Conservation (phyloP, 2,329 filamentous ascomycete genomes). For the Raffaelea albimanens region DNA sequence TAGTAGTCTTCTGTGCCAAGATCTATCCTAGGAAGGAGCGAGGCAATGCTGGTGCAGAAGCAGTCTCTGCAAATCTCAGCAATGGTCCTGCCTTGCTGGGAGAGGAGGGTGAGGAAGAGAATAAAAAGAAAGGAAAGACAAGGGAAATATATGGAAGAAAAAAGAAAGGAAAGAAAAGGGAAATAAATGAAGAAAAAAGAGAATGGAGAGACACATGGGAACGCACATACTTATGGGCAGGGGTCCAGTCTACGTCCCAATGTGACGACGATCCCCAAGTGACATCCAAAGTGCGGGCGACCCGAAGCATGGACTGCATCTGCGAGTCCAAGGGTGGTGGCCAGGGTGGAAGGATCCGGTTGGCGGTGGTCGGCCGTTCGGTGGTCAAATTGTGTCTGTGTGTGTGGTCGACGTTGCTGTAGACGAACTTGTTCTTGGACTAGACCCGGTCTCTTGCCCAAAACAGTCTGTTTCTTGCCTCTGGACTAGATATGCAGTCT, state of each 20-base stretch:
- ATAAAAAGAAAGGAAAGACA: background rate
- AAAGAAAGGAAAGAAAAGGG: background rate
- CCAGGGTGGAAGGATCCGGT: background rate
- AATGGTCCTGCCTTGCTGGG: background rate
- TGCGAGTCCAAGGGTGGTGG: background rate
- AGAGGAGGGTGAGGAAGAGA: background rate
- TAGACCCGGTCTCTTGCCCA: no score
- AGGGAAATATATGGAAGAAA: background rate
- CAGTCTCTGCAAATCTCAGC: constrained; percentile 3
- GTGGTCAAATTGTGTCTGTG: no score
- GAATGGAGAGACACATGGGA: background rate
- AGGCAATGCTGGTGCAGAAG: no score
- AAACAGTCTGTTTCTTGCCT: no score
- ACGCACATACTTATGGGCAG: background rate
- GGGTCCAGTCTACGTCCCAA: background rate
- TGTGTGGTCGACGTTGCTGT: no score
- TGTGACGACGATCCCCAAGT: constrained; percentile 6
- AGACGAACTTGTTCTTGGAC: no score
- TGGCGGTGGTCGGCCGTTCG: background rate
- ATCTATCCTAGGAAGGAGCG: no score
- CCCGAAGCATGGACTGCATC: background rate
- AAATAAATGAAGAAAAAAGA: background rate
- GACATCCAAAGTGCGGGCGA: background rate
- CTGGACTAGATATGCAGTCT: no score
- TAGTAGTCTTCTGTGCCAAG: no score